These are phyloP conservation scores for Trypanosoma caninum DNA, from an alignment of 208 protist species.

Conservation along the genomic window DNA sequence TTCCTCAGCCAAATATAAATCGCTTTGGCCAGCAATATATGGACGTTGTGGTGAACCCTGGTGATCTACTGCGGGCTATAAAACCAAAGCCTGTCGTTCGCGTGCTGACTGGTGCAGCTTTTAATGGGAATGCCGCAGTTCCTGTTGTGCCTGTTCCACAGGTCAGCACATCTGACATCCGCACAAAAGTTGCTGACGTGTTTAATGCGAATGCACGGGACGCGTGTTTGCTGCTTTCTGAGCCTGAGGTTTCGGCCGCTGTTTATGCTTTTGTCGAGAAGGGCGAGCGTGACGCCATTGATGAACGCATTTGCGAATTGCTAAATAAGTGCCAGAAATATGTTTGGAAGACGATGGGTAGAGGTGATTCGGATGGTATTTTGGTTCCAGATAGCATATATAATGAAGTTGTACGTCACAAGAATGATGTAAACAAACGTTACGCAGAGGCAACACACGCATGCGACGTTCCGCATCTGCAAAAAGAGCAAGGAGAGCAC, in stretches of 20 bases:
- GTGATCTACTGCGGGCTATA: conserved; percentile 65
- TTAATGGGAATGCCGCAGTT: not conserved
- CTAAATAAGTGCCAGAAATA: conserved; percentile 65
- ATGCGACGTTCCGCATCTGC: conserved; percentile 21
- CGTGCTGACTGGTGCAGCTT: not conserved
- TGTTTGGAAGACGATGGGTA: conserved; percentile 64
- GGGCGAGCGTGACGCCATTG: conserved; percentile 80
- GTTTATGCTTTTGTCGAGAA: conserved; percentile 90
- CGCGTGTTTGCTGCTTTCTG: conserved; percentile 75
- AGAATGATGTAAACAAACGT: conserved; percentile 69
- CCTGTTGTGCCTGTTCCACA: conserved; percentile 45
- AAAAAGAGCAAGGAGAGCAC: conserved; percentile 12
- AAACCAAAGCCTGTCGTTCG: conserved; percentile 53
- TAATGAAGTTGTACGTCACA: conserved; percentile 54
- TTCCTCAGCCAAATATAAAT: conserved; percentile 80
- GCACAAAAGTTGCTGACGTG: conserved; percentile 81
- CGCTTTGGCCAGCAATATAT: conserved; percentile 91
- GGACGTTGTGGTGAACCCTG: conserved; percentile 84
- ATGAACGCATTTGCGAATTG: conserved; percentile 71
- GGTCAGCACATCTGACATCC: conserved; percentile 72
- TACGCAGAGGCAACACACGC: conserved; percentile 37
- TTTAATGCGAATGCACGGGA: conserved; percentile 75
- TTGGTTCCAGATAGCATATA: conserved; percentile 52
- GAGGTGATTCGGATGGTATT: conserved; percentile 53
- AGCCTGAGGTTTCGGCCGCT: conserved; percentile 80